Conservation (phyloP, 2,329 filamentous ascomycete genomes). For the Pyricularia pennisetigena region DNA sequence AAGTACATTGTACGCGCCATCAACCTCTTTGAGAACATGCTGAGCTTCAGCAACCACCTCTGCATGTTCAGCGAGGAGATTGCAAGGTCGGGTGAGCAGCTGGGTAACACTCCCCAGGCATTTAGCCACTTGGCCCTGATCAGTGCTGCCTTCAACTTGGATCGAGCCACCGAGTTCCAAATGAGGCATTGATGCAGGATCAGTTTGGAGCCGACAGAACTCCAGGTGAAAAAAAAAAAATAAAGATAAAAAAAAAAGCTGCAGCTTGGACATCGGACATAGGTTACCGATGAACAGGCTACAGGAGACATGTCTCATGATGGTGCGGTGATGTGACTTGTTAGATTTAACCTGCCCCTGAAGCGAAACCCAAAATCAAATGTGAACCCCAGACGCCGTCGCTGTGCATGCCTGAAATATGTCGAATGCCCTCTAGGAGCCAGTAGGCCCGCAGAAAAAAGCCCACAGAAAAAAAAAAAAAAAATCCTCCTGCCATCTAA, state of each 20-base stretch:
- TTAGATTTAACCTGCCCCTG: not conserved
- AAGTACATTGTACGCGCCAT: constrained; percentile 53
- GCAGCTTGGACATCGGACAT: not conserved
- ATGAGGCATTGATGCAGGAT: constrained; percentile 7
- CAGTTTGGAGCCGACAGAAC: not conserved
- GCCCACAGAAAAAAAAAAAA: not conserved
- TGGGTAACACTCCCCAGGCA: constrained; percentile 72
- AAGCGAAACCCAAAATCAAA: constrained; percentile 1
- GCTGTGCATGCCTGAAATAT: constrained; percentile 24
- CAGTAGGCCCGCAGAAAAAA: not conserved
- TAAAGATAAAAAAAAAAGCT: no score
- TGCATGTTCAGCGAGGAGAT: constrained; percentile 77
- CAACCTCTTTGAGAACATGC: constrained; percentile 68
- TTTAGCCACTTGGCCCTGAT: constrained; percentile 70
- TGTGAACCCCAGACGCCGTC: constrained; percentile 25
- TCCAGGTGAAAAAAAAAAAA: not conserved
- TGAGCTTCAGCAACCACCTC: constrained; percentile 67
- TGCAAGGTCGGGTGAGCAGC: constrained; percentile 61
- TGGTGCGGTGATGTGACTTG: not conserved
- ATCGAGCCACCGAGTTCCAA: constrained; percentile 28
- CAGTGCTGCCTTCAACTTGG: constrained; percentile 66
- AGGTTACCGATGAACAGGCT: not conserved
- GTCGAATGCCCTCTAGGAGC: not conserved
- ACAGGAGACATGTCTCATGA: not conserved
- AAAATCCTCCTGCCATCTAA: not conserved